A percentile compares a stretch with the other conserved stretches of the same genome.
Evolutionary conservation across 495 filamentous ascomycete species (phyloP).

Genomic region (Xylaria sp.): DNA sequence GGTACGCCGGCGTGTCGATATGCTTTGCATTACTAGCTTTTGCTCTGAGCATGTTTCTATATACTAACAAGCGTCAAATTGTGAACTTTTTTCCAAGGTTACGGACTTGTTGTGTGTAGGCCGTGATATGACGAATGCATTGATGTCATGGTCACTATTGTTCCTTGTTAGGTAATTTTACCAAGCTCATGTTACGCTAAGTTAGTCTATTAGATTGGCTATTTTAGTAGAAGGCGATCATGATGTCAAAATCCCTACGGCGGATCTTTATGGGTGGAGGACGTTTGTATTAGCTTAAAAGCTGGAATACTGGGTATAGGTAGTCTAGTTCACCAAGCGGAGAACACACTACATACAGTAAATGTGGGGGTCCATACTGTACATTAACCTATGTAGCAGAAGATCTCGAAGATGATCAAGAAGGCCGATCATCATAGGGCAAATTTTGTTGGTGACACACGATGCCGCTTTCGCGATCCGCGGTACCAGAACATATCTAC

Average conservation of each 20-base stretch:
- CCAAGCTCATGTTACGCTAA: neutral
- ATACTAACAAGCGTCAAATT: too few species aligned
- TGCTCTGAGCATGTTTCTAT: too few species aligned
- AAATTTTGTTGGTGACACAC: neutral
- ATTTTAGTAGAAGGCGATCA: neutral
- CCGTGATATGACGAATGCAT: too few species aligned
- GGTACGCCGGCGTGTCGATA: too few species aligned
- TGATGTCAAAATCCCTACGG: neutral
- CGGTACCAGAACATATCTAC: too few species aligned
- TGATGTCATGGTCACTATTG: too few species aligned
- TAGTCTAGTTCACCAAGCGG: too few species aligned
- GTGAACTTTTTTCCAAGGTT: too few species aligned
- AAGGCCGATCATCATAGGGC: neutral
- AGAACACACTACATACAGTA: neutral
- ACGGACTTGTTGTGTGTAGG: too few species aligned
- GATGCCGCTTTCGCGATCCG: constrained; percentile 4
- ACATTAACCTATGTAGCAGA: neutral
- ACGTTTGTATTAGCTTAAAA: too few species aligned
- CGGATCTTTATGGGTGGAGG: neutral
- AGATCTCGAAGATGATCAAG: neutral
- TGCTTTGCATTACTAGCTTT: too few species aligned
- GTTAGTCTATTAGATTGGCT: neutral
- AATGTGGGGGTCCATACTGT: neutral
- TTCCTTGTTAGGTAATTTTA: neutral
- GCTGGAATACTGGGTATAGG: neutral